A percentile compares a stretch with the other conserved stretches of the same genome.
Evolutionary conservation across 768 basidiomycete genomes (phyloP).

Genomic region (Trametes cinnabarina): DNA sequence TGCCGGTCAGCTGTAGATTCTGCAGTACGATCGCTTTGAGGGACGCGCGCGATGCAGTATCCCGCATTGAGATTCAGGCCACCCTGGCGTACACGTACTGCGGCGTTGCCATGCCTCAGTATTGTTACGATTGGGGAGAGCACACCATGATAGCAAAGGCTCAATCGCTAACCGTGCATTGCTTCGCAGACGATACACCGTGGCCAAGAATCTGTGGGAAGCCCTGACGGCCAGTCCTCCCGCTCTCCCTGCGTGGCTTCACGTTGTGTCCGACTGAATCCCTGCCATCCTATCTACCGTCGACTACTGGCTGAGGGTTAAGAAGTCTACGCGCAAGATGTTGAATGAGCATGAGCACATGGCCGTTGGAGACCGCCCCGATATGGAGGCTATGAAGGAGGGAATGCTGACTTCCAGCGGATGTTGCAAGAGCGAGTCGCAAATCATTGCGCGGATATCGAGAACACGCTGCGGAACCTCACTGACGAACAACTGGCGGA

Average conservation of each 20-base stretch:
- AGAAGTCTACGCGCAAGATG: neutral
- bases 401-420: neutral
- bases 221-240: neutral
- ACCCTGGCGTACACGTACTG: conserved; percentile 7
- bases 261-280: neutral
- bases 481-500: neutral
- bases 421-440: neutral
- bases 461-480: neutral
- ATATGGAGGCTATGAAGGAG: neutral
- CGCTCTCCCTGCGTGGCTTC: neutral
- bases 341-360: neutral
- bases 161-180: neutral
- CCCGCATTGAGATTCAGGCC: conserved; percentile 12
- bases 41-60: neutral
- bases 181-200: neutral
- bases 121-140: conserved; percentile 5
- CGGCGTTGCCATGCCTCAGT: conserved; percentile 1
- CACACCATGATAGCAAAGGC: neutral
- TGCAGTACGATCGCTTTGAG: too few relatives aligned
- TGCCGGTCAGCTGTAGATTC: too few relatives aligned
- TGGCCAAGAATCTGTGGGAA: neutral
- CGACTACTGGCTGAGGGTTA: neutral
- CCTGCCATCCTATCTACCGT: neutral
- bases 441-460: neutral
- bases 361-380: neutral